Conservation (phyloP, 164 flowering plant genomes). For the Hamamelis virginiana region DNA sequence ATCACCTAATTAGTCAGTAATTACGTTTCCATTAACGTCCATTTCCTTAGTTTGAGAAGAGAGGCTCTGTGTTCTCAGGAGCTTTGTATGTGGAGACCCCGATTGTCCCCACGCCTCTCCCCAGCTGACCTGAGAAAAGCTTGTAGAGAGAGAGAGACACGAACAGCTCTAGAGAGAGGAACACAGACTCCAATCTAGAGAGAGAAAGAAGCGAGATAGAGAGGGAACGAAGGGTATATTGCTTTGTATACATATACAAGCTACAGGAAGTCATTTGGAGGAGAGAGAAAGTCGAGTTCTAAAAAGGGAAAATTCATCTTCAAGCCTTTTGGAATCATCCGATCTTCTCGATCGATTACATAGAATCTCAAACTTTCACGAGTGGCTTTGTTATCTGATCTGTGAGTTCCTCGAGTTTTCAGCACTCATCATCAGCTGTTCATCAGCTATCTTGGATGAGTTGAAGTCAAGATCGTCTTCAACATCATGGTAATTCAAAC, state of each 20-base stretch:
- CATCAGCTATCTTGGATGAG: not conserved
- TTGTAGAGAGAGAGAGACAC: not conserved
- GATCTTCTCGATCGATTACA: not conserved
- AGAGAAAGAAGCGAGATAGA: no score
- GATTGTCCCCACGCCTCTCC: slow-evolving; percentile 17
- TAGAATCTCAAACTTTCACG: not conserved
- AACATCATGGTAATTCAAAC: not conserved
- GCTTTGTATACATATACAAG: slow-evolving; percentile 14
- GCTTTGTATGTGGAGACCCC: slow-evolving; percentile 27
- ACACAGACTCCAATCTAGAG: not conserved
- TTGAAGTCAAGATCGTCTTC: not conserved
- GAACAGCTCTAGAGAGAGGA: slow-evolving; percentile 11
- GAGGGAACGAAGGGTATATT: no score
- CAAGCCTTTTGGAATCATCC: slow-evolving; percentile 1
- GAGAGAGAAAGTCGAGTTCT: not conserved
- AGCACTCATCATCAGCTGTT: not conserved
- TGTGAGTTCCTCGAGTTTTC: not conserved
- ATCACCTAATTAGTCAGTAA: slow-evolving; percentile 4
- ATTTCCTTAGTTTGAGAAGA: slow-evolving; percentile 2
- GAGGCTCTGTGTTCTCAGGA: not conserved
- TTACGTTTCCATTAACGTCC: not conserved
- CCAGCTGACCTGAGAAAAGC: slow-evolving; percentile 19
- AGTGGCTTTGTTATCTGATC: slow-evolving; percentile 1
- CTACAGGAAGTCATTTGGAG: not conserved
- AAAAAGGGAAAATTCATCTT: not conserved